Conservation (phyloP, 2,329 filamentous ascomycete genomes). For the Grosmannia huntii region DNA sequence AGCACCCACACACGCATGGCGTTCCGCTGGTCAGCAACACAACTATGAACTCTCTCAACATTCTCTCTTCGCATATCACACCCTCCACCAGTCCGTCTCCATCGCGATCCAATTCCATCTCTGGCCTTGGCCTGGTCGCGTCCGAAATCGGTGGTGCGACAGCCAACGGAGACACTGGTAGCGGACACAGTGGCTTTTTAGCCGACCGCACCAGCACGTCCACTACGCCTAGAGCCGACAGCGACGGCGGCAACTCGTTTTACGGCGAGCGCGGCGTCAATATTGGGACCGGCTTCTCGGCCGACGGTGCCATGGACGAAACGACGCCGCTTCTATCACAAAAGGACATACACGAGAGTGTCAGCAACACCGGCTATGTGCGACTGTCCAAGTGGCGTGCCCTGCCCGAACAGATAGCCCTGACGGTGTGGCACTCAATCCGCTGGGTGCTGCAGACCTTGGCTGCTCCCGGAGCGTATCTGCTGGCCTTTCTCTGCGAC, state of each 20-base stretch:
- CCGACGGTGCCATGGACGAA: conserved; percentile 36
- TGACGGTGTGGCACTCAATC: conserved; percentile 61
- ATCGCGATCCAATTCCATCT: conserved; percentile 48
- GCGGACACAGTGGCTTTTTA: conserved; percentile 20
- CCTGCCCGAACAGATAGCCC: conserved; percentile 57
- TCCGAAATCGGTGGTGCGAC: conserved; percentile 26
- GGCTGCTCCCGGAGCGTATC: conserved; percentile 66
- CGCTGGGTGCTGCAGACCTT: conserved; percentile 69
- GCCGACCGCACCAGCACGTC: not conserved
- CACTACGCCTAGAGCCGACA: not conserved
- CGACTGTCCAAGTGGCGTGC: conserved; percentile 36
- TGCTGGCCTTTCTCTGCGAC: conserved; percentile 71
- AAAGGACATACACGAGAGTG: conserved; percentile 12
- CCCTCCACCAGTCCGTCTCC: conserved; percentile 47
- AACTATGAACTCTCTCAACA: conserved; percentile 90
- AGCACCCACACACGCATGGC: conserved; percentile 32
- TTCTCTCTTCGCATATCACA: conserved; percentile 74
- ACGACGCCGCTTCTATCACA: conserved; percentile 50
- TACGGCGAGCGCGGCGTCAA: not conserved
- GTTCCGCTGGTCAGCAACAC: conserved; percentile 25
- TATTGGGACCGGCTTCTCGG: not conserved
- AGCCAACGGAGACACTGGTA: conserved; percentile 19
- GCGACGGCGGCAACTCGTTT: no score
- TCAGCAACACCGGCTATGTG: conserved; percentile 7
- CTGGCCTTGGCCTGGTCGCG: conserved; percentile 35